phyloP scores from a whole-genome alignment of 1,284 basidiomycete genomes.

The Wallemia mellicola region DNA sequence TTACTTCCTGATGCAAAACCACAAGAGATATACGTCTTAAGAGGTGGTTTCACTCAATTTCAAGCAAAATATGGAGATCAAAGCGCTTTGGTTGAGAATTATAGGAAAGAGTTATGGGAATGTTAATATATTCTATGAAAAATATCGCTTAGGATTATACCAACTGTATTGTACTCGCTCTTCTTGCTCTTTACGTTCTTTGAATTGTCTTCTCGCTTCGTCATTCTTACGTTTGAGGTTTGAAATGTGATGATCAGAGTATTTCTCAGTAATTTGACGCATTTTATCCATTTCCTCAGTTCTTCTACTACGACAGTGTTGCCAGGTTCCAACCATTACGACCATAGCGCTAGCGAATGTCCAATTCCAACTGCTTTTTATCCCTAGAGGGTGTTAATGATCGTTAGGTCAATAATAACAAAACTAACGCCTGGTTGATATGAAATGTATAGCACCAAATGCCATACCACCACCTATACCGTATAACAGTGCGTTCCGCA shows the following conservation, averaged over 20 bases:
- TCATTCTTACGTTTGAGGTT: background rate
- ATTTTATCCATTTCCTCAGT: background rate
- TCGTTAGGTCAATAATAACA: background rate
- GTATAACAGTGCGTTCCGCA: background rate
- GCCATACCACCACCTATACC: background rate
- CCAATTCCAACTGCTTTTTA: background rate
- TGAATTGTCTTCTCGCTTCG: background rate
- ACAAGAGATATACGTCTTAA: slow-evolving; percentile 13
- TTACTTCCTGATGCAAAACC: slow-evolving; percentile 1
- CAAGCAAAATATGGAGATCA: slow-evolving; percentile 13
- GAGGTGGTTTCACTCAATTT: slow-evolving; percentile 14
- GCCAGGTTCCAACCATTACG: background rate
- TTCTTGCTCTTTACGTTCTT: background rate
- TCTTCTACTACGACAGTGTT: background rate
- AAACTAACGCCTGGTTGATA: background rate
- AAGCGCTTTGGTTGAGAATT: slow-evolving; percentile 11
- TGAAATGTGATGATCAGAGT: background rate
- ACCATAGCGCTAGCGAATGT: background rate
- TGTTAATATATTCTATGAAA: background rate
- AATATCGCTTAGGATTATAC: background rate
- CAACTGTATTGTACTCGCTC: background rate
- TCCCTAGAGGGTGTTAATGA: background rate
- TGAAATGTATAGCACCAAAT: background rate
- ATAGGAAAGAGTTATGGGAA: slow-evolving; percentile 10
- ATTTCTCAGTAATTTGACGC: background rate